These are phyloP conservation scores for Neoboletus brunneissimus DNA, from an alignment of 768 basidiomycete genomes.

Conservation along the genomic window DNA sequence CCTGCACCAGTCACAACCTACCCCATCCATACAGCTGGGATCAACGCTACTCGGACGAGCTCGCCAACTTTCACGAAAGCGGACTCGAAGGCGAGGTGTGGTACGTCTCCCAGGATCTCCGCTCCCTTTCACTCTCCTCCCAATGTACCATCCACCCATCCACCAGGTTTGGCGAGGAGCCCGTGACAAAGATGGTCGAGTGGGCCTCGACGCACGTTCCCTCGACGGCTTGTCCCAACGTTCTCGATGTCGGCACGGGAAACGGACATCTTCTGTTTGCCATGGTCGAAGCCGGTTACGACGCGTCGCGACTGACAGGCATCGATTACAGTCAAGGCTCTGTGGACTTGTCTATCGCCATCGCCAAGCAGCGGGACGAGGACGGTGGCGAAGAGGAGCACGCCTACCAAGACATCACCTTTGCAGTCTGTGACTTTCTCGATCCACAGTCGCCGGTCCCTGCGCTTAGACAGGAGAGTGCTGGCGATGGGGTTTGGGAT, in stretches of 20 bases:
- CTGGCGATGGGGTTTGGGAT: conserved; percentile 51
- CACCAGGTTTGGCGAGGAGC: conserved; percentile 75
- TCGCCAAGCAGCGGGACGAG: conserved; percentile 45
- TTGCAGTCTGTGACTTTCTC: conserved; percentile 66
- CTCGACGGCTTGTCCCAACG: conserved; percentile 41
- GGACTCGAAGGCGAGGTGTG: conserved; percentile 87
- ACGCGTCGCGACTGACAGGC: conserved; percentile 49
- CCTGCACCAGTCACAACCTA: neutral
- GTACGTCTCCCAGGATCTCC: conserved; percentile 37
- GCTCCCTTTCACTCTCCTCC: neutral
- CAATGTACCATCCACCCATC: neutral
- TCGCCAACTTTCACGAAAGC: conserved; percentile 69
- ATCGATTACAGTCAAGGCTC: conserved; percentile 79
- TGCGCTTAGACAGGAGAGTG: conserved; percentile 4
- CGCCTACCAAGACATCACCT: conserved; percentile 37
- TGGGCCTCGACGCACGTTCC: conserved; percentile 63
- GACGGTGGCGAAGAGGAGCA: neutral
- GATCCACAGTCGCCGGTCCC: conserved; percentile 44
- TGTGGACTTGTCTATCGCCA: conserved; percentile 55
- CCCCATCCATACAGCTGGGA: conserved; percentile 60
- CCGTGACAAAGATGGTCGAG: conserved; percentile 73
- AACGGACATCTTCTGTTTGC: conserved; percentile 77
- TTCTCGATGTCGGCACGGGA: conserved; percentile 78
- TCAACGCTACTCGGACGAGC: conserved; percentile 65
- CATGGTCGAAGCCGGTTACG: conserved; percentile 65